These are phyloP conservation scores for Mycena kentingensis DNA, from an alignment of 768 basidiomycete species.

Conservation along the genomic window DNA sequence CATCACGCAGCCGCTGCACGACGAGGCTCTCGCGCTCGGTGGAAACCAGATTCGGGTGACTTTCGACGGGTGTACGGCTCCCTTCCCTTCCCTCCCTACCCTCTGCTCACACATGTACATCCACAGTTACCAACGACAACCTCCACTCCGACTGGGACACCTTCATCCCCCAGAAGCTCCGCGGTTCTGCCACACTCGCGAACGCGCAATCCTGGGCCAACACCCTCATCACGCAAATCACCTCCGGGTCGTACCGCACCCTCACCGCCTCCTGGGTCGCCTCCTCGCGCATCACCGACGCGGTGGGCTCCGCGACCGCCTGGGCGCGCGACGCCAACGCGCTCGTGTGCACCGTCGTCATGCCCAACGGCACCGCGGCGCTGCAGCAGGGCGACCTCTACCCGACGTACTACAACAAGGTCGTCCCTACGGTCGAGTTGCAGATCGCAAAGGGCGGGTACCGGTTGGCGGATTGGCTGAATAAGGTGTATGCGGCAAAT, in stretches of 20 bases:
- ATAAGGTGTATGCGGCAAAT: slow-evolving; percentile 30
- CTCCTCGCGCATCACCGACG: slow-evolving; percentile 18
- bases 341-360: slow-evolving; percentile 32
- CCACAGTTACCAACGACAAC: slow-evolving; percentile 26
- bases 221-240: slow-evolving; percentile 29
- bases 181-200: slow-evolving; percentile 23
- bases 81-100: no score
- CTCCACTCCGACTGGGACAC: slow-evolving; percentile 31
- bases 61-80: slow-evolving; percentile 26
- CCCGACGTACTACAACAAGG: slow-evolving; percentile 20
- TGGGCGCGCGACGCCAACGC: slow-evolving; percentile 35
- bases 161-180: slow-evolving; percentile 19
- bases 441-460: slow-evolving; percentile 35
- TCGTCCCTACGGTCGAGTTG: slow-evolving; percentile 27
- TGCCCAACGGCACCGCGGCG: slow-evolving; percentile 28
- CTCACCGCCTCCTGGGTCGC: slow-evolving; percentile 16
- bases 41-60: slow-evolving; percentile 27
- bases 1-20: slow-evolving; percentile 34
- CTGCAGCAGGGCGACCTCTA: slow-evolving; percentile 20
- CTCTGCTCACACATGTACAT: no score
- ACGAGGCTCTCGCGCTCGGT: slow-evolving; percentile 29
- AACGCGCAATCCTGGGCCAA: slow-evolving; percentile 24
- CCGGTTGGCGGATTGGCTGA: slow-evolving; percentile 37
- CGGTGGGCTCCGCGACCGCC: slow-evolving; percentile 26
- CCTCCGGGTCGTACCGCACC: slow-evolving; percentile 14